Percentiles rank a stretch among this genome's conserved stretches.
Evolutionary conservation across 2,329 filamentous ascomycete genomes (phyloP).

Genomic region (Nothophoma quercina): DNA sequence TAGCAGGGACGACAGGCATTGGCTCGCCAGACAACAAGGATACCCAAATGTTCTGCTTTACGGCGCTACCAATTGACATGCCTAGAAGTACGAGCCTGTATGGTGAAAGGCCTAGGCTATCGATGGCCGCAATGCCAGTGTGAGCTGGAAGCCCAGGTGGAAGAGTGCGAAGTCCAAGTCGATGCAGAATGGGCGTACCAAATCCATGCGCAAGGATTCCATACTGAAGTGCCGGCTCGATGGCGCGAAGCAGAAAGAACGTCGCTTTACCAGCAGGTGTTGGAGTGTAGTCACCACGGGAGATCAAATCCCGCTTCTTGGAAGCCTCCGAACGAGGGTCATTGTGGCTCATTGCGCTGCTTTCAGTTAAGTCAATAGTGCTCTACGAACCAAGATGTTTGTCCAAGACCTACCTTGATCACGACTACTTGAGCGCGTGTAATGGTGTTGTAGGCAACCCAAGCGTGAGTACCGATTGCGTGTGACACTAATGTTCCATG

Average conservation of each 20-base stretch:
- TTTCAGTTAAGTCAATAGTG: not conserved
- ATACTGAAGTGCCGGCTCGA: slow-evolving; percentile 60
- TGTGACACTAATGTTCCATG: too few species aligned
- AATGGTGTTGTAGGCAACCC: too few species aligned
- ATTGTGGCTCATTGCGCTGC: slow-evolving; percentile 23
- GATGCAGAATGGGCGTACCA: slow-evolving; percentile 54
- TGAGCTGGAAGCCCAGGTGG: slow-evolving; percentile 52
- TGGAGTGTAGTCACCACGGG: slow-evolving; percentile 52
- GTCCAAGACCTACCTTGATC: not conserved
- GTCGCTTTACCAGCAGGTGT: slow-evolving; percentile 49
- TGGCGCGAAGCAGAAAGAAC: slow-evolving; percentile 57
- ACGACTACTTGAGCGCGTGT: not conserved
- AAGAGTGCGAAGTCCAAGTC: slow-evolving; percentile 55
- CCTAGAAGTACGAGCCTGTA: slow-evolving; percentile 60
- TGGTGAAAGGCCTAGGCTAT: slow-evolving; percentile 58
- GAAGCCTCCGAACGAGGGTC: slow-evolving; percentile 41
- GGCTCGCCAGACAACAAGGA: slow-evolving; percentile 58
- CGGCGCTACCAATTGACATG: slow-evolving; percentile 61
- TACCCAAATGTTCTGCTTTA: slow-evolving; percentile 67
- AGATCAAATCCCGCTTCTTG: slow-evolving; percentile 48
- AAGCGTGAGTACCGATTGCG: too few species aligned
- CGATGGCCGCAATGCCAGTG: slow-evolving; percentile 50
- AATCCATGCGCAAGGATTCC: slow-evolving; percentile 55
- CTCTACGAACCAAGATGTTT: not conserved
- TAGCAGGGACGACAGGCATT: slow-evolving; percentile 55